Conservation (phyloP, 1,139 yeast genomes). For the Candida dubliniensis region DNA sequence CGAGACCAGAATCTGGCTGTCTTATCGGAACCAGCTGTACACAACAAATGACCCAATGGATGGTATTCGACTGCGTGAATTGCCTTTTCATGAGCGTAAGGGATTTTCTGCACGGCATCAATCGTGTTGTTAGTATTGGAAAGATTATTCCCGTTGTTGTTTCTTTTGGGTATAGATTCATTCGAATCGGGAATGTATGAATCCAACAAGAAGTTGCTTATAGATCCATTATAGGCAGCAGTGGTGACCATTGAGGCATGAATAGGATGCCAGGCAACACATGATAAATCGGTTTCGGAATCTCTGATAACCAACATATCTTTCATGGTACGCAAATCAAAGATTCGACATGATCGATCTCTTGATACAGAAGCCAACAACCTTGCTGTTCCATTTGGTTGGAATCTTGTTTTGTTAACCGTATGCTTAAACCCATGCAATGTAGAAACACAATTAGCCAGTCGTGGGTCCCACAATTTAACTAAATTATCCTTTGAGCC, state of each 20-base stretch:
- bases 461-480: conserved; percentile 95
- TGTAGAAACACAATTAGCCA: conserved; percentile 70
- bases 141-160: conserved; percentile 19
- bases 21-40: conserved; percentile 92
- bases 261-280: conserved; percentile 90
- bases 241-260: conserved; percentile 79
- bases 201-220: conserved; percentile 73
- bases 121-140: conserved; percentile 15
- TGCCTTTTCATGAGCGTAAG: conserved; percentile 93
- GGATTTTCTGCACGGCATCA: conserved; percentile 65
- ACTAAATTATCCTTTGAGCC: conserved; percentile 94
- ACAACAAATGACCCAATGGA: conserved; percentile 87
- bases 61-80: conserved; percentile 88
- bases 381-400: conserved; percentile 65
- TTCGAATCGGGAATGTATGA: conserved; percentile 41
- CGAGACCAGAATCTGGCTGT: conserved; percentile 96
- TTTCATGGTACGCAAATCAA: conserved; percentile 83
- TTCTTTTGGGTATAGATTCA: conserved; percentile 13
- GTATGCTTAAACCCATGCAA: conserved; percentile 93
- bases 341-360: conserved; percentile 84
- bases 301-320: conserved; percentile 73
- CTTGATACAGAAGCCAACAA: conserved; percentile 84
- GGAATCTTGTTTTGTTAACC: conserved; percentile 80
- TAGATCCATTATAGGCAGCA: conserved; percentile 88
- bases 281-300: conserved; percentile 81